Base-by-base conservation (phyloP, 148 eudicot genomes). In the Rhododendron ovatum region DNA sequence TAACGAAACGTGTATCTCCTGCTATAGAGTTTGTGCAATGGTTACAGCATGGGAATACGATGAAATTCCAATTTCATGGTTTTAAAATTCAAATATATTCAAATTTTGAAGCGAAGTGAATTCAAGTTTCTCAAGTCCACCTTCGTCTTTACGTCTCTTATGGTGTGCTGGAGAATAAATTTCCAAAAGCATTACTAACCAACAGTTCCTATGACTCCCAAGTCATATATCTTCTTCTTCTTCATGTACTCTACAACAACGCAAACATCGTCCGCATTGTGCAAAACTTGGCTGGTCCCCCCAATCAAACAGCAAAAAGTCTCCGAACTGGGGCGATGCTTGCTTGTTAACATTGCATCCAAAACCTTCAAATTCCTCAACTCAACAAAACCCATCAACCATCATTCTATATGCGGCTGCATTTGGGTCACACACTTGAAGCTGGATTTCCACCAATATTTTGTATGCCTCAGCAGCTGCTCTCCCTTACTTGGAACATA, bases 391-490 rank as follows among this genome's bases (percentile, higher is more conserved):
- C 43, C 94, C 95, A 90, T 96, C 98, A 80, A 93, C 93, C 90
- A 95, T 86, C 94, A 86, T 95, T 89, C 98, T 93, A 91, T 18
- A 51, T 51, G 22, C 7, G 61, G 61, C 61, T 57, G 61, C 61
- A 97, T 13, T 96, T 91, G 37, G 95, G 93, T 57, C 61, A 57
- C 61, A 18, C 24, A 57, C 61, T 51, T 57, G 22, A 57, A 57
- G 22, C 61, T 45, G 96, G 98, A 96, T 96, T 51, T 93, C 96
- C 59, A 93, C 92, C 80, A 94, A 88, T n/a, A 94, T 87, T 88
- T 93, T 96, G 69, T 96, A 96, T 45, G 93, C 98, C 86, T 95
- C 95, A 22, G 63, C 24, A 57, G 63, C 63, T 57, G 63, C 24
- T 57, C 10, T 57, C 14, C 61, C 63, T 57, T 53, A 0, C 20